These are phyloP conservation scores for Brassica cretica DNA, from an alignment of 345 rosid genomes.

Conservation along the genomic window DNA sequence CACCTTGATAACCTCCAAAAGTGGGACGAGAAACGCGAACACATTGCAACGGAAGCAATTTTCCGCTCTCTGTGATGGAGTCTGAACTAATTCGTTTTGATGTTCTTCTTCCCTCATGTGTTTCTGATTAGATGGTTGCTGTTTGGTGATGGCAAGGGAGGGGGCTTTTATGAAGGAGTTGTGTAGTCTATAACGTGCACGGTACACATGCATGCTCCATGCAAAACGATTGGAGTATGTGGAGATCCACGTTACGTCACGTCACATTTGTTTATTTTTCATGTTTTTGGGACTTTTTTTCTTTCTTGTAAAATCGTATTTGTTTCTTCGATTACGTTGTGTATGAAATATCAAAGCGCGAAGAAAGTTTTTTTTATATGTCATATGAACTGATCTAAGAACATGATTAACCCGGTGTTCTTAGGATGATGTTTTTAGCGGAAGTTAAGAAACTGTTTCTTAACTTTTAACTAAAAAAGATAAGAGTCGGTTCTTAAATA, in stretches of 20 bases:
- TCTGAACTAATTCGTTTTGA: slow-evolving; percentile 4
- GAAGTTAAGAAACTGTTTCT: no score
- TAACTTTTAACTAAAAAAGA: no score
- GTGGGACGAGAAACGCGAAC: slow-evolving; percentile 20
- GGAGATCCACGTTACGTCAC: slow-evolving; percentile 27
- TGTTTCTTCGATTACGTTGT: slow-evolving; percentile 5
- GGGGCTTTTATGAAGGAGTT: slow-evolving; percentile 26
- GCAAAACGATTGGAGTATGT: slow-evolving; percentile 35
- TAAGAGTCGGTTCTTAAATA: no score
- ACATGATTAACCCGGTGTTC: no score
- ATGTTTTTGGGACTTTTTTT: slow-evolving; percentile 25
- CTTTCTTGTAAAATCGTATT: slow-evolving; percentile 11
- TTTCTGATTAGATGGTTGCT: slow-evolving; percentile 4
- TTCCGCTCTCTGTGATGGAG: slow-evolving; percentile 13
- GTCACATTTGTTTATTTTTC: slow-evolving; percentile 21
- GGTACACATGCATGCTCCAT: slow-evolving; percentile 29
- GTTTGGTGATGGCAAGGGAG: slow-evolving; percentile 21
- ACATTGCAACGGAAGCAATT: slow-evolving; percentile 1
- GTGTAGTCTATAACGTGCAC: slow-evolving; percentile 31
- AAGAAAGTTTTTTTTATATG: not conserved
- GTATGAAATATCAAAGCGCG: slow-evolving; percentile 1
- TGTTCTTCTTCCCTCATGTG: slow-evolving; percentile 1
- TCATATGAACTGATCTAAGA: not conserved
- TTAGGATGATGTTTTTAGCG: no score
- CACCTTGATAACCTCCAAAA: slow-evolving; percentile 27